phyloP scores from a whole-genome alignment of 2,329 filamentous ascomycete species.

The Aspergillus versicolor region DNA sequence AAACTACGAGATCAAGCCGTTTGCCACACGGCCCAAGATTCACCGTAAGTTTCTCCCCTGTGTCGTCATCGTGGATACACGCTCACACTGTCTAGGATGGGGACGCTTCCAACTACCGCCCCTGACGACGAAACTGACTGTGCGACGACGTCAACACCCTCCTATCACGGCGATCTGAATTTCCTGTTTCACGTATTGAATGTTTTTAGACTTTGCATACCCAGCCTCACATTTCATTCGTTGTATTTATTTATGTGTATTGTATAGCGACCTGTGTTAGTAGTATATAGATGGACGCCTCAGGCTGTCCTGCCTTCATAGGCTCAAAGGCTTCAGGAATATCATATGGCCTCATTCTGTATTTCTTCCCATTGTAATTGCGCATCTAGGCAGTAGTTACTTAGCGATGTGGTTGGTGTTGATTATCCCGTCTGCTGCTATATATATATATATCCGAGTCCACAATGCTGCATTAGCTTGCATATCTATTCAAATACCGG shows the following conservation, averaged over 20 bases:
- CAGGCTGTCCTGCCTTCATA: no score
- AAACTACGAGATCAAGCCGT: slow-evolving; percentile 15
- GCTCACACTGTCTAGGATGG: slow-evolving; percentile 8
- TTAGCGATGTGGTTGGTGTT: no score
- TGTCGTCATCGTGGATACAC: neutral
- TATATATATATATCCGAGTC: no score
- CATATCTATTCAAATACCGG: no score
- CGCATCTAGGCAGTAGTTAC: no score
- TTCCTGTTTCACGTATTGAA: neutral
- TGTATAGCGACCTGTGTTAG: neutral
- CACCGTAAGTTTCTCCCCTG: neutral
- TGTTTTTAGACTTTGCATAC: neutral
- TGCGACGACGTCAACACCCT: slow-evolving; percentile 10
- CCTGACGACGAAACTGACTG: slow-evolving; percentile 9
- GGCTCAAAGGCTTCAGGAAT: no score
- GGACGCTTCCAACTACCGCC: slow-evolving; percentile 17
- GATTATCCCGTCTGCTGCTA: no score
- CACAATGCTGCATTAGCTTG: no score
- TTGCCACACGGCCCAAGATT: slow-evolving; percentile 11
- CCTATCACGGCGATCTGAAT: neutral
- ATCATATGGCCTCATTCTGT: no score
- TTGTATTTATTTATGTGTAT: neutral
- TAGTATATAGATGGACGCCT: neutral
- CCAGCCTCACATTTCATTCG: neutral
- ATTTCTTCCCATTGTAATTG: no score